Evolutionary conservation across 1,284 basidiomycete species (phyloP).

Genomic region (Coniferiporia weirii): DNA sequence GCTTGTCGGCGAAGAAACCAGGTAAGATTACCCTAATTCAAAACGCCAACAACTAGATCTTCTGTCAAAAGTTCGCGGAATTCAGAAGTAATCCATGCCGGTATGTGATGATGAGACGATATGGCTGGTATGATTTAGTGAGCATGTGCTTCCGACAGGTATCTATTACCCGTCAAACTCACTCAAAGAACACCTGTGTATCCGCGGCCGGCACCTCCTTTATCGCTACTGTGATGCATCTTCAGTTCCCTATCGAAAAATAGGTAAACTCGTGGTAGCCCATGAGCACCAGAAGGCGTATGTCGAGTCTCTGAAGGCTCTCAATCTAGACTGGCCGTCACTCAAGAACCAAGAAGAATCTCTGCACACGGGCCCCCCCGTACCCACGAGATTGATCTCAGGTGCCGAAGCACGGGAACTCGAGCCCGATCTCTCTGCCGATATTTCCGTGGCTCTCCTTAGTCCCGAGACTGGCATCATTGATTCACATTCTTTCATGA

Average conservation of each 20-base stretch:
- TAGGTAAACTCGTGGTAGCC: constrained; percentile 88
- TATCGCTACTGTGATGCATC: constrained; percentile 73
- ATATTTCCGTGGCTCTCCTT: constrained; percentile 72
- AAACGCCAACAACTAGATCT: no score
- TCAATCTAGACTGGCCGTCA: constrained; percentile 46
- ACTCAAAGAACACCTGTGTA: constrained; percentile 83
- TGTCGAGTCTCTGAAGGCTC: constrained; percentile 67
- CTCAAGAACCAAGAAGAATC: constrained; percentile 26
- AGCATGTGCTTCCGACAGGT: constrained; percentile 36
- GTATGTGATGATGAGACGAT: constrained; percentile 32
- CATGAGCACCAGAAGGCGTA: constrained; percentile 60
- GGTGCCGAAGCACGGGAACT: constrained; percentile 69
- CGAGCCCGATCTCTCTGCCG: constrained; percentile 76
- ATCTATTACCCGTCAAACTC: constrained; percentile 83
- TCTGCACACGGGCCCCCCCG: constrained; percentile 27
- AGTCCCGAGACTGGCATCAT: constrained; percentile 90
- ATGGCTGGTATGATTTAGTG: not conserved
- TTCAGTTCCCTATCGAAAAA: constrained; percentile 66
- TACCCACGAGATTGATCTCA: constrained; percentile 67
- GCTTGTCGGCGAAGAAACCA: constrained; percentile 75
- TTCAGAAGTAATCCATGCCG: constrained; percentile 94
- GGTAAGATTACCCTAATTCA: constrained; percentile 39
- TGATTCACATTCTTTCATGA: constrained; percentile 80
- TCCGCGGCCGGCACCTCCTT: constrained; percentile 82
- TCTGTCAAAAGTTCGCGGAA: constrained; percentile 70